These are phyloP conservation scores for Cantharellus cinnabarinus DNA, from an alignment of 768 basidiomycete species.

Conservation along the genomic window DNA sequence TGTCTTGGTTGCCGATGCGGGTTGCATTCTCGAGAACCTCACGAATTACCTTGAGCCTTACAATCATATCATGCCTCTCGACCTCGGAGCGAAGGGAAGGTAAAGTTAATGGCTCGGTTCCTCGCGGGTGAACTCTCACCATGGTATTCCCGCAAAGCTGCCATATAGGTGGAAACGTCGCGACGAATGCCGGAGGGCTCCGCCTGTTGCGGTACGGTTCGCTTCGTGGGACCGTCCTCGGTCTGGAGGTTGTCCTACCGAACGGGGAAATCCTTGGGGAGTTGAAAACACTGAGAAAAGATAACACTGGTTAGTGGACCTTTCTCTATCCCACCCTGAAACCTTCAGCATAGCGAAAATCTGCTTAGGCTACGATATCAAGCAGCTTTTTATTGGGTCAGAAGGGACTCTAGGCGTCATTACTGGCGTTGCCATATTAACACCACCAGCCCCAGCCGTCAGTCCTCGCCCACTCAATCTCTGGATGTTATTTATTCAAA, in stretches of 20 bases:
- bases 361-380: constrained; percentile 73
- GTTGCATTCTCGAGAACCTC: constrained; percentile 76
- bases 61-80: constrained; percentile 90
- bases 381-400: constrained; percentile 93
- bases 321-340: not conserved
- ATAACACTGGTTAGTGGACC: constrained; percentile 64
- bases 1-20: constrained; percentile 80
- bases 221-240: constrained; percentile 83
- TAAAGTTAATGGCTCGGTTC: constrained; percentile 14
- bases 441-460: constrained; percentile 42
- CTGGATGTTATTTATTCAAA: not conserved
- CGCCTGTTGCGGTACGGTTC: constrained; percentile 87
- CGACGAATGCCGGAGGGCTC: constrained; percentile 96
- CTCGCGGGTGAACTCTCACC: not conserved
- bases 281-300: constrained; percentile 79
- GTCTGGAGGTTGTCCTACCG: constrained; percentile 86
- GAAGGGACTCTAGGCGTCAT: constrained; percentile 94
- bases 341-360: not conserved
- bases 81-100: constrained; percentile 93
- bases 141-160: constrained; percentile 31
- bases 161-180: constrained; percentile 92
- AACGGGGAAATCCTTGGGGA: constrained; percentile 84
- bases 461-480: not conserved
- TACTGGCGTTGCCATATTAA: constrained; percentile 86
- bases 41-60: constrained; percentile 71